Conservation (phyloP, 2,329 filamentous ascomycete species). For the Calonectria multiphialidica region DNA sequence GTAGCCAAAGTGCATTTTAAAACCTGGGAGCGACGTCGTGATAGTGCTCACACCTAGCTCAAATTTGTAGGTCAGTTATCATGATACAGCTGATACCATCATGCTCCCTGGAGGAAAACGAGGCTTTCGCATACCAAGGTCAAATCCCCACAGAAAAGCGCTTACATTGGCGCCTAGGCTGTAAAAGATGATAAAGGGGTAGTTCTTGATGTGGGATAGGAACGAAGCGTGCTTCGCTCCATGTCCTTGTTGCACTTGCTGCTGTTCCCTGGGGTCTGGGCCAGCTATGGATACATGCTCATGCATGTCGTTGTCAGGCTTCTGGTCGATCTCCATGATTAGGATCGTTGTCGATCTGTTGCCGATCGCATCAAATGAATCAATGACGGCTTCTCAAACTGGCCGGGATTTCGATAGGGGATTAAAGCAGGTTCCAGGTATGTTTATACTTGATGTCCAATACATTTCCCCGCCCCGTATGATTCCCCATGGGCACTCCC, state of each 20-base stretch:
- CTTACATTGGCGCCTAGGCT: slow-evolving; percentile 1
- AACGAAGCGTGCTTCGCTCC: neutral
- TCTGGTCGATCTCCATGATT: slow-evolving; percentile 4
- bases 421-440: neutral
- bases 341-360: neutral
- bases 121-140: neutral
- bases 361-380: neutral
- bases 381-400: neutral
- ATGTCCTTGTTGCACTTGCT: neutral
- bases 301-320: neutral
- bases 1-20: slow-evolving; percentile 8
- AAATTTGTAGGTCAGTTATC: neutral
- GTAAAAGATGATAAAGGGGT: neutral
- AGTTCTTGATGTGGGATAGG: neutral
- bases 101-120: neutral
- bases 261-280: neutral
- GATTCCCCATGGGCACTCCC: neutral
- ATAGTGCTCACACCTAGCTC: slow-evolving; percentile 1
- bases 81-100: neutral
- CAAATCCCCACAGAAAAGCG: slow-evolving; percentile 12
- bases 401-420: neutral
- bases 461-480: neutral
- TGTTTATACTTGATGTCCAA: neutral
- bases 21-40: neutral
- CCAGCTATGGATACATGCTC: neutral